Percentiles rank a stretch among this genome's conserved stretches.
Evolutionary conservation across 2,329 filamentous ascomycete species (phyloP).

Genomic region (Aspergillus sp.): DNA sequence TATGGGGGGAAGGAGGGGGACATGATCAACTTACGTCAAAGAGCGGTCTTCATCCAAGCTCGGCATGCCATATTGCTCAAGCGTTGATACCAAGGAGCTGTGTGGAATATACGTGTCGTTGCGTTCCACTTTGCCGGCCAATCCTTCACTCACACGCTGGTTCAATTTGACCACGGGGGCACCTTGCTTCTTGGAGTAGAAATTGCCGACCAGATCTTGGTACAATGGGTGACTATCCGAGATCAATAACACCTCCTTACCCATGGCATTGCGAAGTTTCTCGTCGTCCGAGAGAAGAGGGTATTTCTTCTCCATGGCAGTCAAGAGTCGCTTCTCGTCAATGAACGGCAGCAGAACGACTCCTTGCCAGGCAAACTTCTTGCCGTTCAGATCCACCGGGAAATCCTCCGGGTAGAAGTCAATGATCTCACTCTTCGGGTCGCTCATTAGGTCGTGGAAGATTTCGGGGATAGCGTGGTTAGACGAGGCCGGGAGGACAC

Average conservation of each 20-base stretch:
- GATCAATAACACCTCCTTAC: constrained; percentile 78
- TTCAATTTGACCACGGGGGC: constrained; percentile 69
- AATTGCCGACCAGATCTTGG: constrained; percentile 76
- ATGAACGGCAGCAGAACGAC: constrained; percentile 94
- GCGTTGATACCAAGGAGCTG: constrained; percentile 73
- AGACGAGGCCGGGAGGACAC: constrained; percentile 89
- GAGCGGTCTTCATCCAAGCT: constrained; percentile 82
- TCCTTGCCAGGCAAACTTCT: constrained; percentile 98
- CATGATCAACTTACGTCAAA: constrained; percentile 63
- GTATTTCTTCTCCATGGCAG: constrained; percentile 80
- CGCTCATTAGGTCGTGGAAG: constrained; percentile 88
- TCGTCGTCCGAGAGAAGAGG: constrained; percentile 76
- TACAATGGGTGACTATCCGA: constrained; percentile 85
- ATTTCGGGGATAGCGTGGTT: constrained; percentile 84
- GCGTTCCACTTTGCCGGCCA: constrained; percentile 79
- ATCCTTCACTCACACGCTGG: constrained; percentile 69
- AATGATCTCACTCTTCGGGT: constrained; percentile 85
- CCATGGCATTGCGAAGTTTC: constrained; percentile 71
- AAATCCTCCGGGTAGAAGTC: constrained; percentile 98
- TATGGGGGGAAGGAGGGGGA: constrained; percentile 4
- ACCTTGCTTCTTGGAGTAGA: constrained; percentile 88
- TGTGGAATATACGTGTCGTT: constrained; percentile 83
- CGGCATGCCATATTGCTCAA: constrained; percentile 70
- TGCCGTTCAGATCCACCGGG: constrained; percentile 88
- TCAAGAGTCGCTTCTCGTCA: constrained; percentile 80